Base-by-base conservation (phyloP, 1,284 basidiomycete species). In the Somion occarium region DNA sequence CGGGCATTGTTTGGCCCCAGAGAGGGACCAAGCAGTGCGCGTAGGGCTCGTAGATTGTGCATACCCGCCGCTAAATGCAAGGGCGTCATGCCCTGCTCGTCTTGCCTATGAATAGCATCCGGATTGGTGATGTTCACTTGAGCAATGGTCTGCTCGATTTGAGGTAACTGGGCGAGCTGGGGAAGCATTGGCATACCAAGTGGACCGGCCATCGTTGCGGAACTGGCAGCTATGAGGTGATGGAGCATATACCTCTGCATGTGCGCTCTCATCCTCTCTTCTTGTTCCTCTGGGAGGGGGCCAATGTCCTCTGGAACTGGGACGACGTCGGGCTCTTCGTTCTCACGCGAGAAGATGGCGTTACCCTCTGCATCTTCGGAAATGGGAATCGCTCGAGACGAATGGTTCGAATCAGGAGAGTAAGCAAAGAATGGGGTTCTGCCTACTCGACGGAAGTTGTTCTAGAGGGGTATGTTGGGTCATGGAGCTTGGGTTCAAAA, bases 391-490 rank as follows among this genome's bases (percentile, higher is more conserved):
- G 38, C 25, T 24, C 53, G 57, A 20, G 53, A 55, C 4, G 57
- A 47, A 41, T 59, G 57, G 4, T 42, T 24, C 2, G 48, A 27
- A 26, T 55, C 43, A 7, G 44, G 26, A 1, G 55, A 37, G 37
- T 48, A 59, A 2, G 46, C 51, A 27, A 59, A 38, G 42, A 53
- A 57, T 2, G 43, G 34, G 1, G 57, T 59, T 18, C 56, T 41
- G 12, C 57, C 57, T 2, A 59, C 46, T 5, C 57, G 45, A 11
- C 57, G 48, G 49, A 56, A 59, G 2, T 43, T 44, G 22, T 53
- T 57, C 58, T 59, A 20, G 15, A 5, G 13, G 34, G 13, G 5
- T 18, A 4, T 5, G 4, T 3, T 30, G 12, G 5, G 11, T n/a
- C 13, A 34, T 7, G 7, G 30, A 34, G 4, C 18, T 12, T 20